Percentiles rank a stretch among this genome's conserved stretches.
These are phyloP conservation scores for Citrullus mucosospermus DNA, from an alignment of 306 rosid species.

Conservation along the genomic window DNA sequence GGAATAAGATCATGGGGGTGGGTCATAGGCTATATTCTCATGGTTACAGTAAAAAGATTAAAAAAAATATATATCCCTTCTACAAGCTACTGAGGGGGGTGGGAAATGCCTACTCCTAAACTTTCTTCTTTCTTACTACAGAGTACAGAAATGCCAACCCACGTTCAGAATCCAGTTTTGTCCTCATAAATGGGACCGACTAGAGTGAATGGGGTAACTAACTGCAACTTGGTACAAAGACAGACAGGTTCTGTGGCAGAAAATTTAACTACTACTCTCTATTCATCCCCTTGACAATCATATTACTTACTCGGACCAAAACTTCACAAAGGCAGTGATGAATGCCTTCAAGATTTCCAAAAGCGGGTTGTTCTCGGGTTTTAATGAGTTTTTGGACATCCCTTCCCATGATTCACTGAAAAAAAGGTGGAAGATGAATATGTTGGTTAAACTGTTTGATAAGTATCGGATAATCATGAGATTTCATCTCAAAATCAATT, in stretches of 20 bases:
- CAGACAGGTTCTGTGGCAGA: not conserved
- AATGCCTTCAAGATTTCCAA: slow-evolving; percentile 37
- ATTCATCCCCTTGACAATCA: slow-evolving; percentile 11
- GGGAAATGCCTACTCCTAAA: not conserved
- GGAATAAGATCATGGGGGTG: not conserved
- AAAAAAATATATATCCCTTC: not conserved
- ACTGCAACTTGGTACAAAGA: not conserved
- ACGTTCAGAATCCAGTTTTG: not conserved
- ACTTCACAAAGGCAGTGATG: slow-evolving; percentile 46
- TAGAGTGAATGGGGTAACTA: not conserved
- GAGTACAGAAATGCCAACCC: not conserved
- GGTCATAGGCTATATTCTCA: not conserved
- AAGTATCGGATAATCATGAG: not conserved
- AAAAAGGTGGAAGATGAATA: slow-evolving; percentile 12
- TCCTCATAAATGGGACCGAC: not conserved
- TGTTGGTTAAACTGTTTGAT: not conserved
- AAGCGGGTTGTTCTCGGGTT: slow-evolving; percentile 40
- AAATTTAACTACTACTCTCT: not conserved
- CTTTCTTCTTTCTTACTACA: not conserved
- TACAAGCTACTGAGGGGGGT: not conserved
- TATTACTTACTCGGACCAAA: slow-evolving; percentile 57
- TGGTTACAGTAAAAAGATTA: not conserved
- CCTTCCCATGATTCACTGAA: slow-evolving; percentile 90
- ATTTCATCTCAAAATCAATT: no score
- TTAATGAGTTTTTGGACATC: slow-evolving; percentile 21